Conservation (phyloP, 202 grass and related monocot genomes). For the Saccharum hybrid region DNA sequence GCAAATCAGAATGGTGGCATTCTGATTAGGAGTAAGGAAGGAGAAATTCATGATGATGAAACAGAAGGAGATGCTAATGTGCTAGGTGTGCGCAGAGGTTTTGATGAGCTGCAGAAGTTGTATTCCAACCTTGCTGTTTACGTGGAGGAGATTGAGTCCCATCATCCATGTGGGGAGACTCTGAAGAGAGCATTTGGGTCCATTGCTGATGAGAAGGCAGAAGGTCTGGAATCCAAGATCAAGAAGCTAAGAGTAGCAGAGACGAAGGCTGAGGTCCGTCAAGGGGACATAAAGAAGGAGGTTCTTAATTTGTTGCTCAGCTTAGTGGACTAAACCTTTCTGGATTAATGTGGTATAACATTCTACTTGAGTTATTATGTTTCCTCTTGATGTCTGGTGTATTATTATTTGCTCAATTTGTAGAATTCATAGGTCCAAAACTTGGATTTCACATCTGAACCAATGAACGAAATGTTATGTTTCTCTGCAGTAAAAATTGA, state of each 20-base stretch:
- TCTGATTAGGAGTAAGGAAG: not conserved
- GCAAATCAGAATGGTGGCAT: constrained; percentile 17
- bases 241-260: constrained; percentile 41
- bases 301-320: constrained; percentile 39
- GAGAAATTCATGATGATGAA: constrained; percentile 25
- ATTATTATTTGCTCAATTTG: constrained; percentile 7
- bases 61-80: constrained; percentile 27
- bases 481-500: not conserved
- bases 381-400: constrained; percentile 4
- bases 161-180: constrained; percentile 45
- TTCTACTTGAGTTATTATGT: constrained; percentile 28
- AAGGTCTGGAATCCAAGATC: constrained; percentile 48
- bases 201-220: constrained; percentile 50
- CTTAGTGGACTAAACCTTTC: constrained; percentile 10
- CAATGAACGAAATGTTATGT: not conserved
- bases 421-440: not conserved
- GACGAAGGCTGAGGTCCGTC: constrained; percentile 16
- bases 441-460: constrained; percentile 8
- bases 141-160: constrained; percentile 38
- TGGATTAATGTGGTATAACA: constrained; percentile 37
- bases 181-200: constrained; percentile 57
- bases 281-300: constrained; percentile 42
- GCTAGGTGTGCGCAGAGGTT: not conserved
- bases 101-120: constrained; percentile 36
- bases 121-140: constrained; percentile 40